These are phyloP conservation scores for Cystofilobasidium capitatum DNA, from an alignment of 768 basidiomycete genomes.

Conservation along the genomic window DNA sequence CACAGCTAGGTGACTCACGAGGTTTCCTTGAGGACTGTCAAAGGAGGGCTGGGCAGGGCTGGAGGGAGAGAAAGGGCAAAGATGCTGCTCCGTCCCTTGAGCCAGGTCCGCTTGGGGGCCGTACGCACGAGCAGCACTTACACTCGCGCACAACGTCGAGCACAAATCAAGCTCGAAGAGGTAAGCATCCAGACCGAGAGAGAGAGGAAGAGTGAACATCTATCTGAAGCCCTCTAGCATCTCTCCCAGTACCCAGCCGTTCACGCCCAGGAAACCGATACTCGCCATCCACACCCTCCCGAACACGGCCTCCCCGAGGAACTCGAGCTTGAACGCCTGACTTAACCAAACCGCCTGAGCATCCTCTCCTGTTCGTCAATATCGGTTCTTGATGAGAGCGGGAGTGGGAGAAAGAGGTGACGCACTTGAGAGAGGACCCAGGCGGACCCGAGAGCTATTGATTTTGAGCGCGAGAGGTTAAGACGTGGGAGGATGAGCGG, in stretches of 20 bases:
- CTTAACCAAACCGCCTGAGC: constrained; percentile 70
- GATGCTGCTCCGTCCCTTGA: no score
- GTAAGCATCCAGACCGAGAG: no score
- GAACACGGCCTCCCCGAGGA: constrained; percentile 66
- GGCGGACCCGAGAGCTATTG: constrained; percentile 44
- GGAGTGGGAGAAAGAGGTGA: background rate
- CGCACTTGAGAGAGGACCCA: constrained; percentile 61
- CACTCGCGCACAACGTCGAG: no score
- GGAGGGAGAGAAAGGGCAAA: no score
- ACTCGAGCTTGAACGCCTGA: constrained; percentile 86
- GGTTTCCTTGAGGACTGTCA: no score
- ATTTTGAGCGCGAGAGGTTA: constrained; percentile 45
- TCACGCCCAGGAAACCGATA: constrained; percentile 60
- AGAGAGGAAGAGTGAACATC: no score
- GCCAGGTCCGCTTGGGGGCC: no score
- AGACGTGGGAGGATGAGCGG: constrained; percentile 69
- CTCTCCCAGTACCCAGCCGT: constrained; percentile 66
- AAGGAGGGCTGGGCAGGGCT: no score
- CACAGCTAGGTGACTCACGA: no score
- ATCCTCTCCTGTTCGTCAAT: background rate
- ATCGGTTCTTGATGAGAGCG: background rate
- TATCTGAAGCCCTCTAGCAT: constrained; percentile 45
- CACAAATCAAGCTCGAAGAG: no score
- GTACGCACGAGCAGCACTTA: no score
- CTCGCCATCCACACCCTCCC: constrained; percentile 68